Evolutionary conservation across 805 yeast species (phyloP).

Genomic region (Hermanozyma aechmeae): DNA sequence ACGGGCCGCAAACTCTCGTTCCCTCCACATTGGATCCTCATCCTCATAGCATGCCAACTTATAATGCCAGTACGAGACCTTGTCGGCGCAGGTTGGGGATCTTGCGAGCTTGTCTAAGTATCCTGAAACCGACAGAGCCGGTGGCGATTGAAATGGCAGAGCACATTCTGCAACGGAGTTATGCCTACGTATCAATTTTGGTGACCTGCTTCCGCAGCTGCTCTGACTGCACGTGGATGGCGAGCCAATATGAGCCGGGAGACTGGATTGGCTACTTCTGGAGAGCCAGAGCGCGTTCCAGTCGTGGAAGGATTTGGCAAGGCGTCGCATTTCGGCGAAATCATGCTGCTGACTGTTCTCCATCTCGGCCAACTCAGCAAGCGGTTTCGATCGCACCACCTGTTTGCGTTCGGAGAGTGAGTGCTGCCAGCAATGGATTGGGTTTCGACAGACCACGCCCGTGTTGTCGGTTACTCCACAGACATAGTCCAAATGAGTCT

Average conservation of each 20-base stretch:
- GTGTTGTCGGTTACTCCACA: conserved; percentile 9
- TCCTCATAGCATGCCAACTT: conserved; percentile 6
- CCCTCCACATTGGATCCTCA: conserved; percentile 5
- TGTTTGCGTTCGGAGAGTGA: conserved; percentile 6
- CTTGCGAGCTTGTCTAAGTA: background rate
- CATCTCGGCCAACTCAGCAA: conserved; percentile 6
- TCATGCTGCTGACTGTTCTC: conserved; percentile 2
- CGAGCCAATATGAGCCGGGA: background rate
- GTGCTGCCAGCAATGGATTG: conserved; percentile 7
- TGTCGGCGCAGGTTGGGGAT: background rate
- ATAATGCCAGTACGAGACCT: conserved; percentile 1
- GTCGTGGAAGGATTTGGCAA: background rate
- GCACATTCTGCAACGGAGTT: background rate
- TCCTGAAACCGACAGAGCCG: background rate
- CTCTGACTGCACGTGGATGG: background rate
- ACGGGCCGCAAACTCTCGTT: conserved; percentile 9
- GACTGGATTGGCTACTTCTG: background rate
- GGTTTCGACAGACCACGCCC: conserved; percentile 5
- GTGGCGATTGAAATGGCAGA: background rate
- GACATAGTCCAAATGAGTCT: conserved; percentile 7
- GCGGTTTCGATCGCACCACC: conserved; percentile 6
- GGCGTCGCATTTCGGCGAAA: conserved; percentile 1
- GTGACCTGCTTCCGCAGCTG: background rate
- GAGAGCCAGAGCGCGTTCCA: background rate
- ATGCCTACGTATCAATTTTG: background rate